Evolutionary conservation across 2,329 filamentous ascomycete species (phyloP).

Genomic region (Sporothrix brasiliensis): DNA sequence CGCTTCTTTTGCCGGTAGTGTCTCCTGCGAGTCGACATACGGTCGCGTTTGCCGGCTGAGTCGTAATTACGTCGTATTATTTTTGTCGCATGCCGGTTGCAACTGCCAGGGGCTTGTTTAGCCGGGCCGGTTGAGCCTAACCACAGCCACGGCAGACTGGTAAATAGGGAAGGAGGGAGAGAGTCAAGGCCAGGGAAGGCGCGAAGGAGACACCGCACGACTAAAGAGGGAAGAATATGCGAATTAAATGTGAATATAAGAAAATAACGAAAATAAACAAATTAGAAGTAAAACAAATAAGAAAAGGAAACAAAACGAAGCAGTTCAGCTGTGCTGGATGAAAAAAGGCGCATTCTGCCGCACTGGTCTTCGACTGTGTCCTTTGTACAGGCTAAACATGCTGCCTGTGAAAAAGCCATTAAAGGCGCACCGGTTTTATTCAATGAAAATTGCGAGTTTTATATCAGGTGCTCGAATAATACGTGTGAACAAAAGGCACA

Average conservation of each 20-base stretch:
- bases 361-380: not conserved
- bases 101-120: slow-evolving; percentile 16
- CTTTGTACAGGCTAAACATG: slow-evolving; percentile 14
- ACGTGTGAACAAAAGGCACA: not conserved
- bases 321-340: not conserved
- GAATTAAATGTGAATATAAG: not conserved
- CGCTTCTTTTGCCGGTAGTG: slow-evolving; percentile 24
- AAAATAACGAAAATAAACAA: not conserved
- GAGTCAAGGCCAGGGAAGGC: not conserved
- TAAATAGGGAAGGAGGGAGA: not conserved
- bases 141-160: slow-evolving; percentile 13
- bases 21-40: slow-evolving; percentile 4
- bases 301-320: not conserved
- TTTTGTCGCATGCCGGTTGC: not conserved
- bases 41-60: not conserved
- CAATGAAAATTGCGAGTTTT: not conserved
- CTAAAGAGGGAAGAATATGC: not conserved
- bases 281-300: not conserved
- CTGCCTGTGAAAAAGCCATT: slow-evolving; percentile 3
- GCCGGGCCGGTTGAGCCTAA: slow-evolving; percentile 22
- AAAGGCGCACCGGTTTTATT: not conserved
- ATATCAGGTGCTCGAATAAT: not conserved
- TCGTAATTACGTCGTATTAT: not conserved
- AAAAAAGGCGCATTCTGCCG: slow-evolving; percentile 13
- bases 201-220: not conserved